Evolutionary conservation across 2,329 filamentous ascomycete species (phyloP).

Genomic region (Annulohypoxylon truncatum): DNA sequence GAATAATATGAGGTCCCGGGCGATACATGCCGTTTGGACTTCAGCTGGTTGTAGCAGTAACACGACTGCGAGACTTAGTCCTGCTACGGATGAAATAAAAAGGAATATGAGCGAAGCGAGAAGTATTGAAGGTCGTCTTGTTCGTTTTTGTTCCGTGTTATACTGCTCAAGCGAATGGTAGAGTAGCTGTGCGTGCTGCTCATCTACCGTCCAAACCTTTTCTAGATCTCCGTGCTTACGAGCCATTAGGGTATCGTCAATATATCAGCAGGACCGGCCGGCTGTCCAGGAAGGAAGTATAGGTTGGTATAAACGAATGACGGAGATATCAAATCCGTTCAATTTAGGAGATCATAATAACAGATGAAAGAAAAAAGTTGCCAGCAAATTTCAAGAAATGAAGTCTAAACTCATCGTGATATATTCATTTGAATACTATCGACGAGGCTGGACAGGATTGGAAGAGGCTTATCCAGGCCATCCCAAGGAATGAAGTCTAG

Average conservation of each 20-base stretch:
- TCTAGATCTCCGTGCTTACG: slow-evolving; percentile 26
- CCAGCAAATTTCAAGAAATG: slow-evolving; percentile 28
- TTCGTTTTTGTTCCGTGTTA: slow-evolving; percentile 37
- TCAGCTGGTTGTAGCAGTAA: slow-evolving; percentile 43
- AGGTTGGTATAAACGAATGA: neutral
- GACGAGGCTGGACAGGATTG: slow-evolving; percentile 41
- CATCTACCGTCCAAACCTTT: slow-evolving; percentile 32
- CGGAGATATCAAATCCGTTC: slow-evolving; percentile 1
- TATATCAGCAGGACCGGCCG: slow-evolving; percentile 30
- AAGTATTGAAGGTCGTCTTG: slow-evolving; percentile 43
- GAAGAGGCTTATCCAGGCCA: slow-evolving; percentile 39
- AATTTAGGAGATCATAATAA: slow-evolving; percentile 13
- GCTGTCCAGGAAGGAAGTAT: slow-evolving; percentile 14
- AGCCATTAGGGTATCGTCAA: slow-evolving; percentile 29
- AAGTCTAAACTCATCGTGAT: slow-evolving; percentile 21
- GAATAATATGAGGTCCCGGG: slow-evolving; percentile 50
- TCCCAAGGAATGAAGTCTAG: slow-evolving; percentile 42
- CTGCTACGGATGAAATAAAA: slow-evolving; percentile 47
- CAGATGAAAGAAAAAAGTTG: neutral
- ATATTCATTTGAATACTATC: slow-evolving; percentile 34
- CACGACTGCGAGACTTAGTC: slow-evolving; percentile 46
- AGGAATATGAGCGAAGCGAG: slow-evolving; percentile 47
- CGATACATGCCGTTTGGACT: slow-evolving; percentile 43
- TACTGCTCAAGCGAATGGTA: slow-evolving; percentile 45
- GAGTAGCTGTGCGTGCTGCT: slow-evolving; percentile 39